A percentile compares a stretch with the other conserved stretches of the same genome.
These are phyloP conservation scores for Trametopsis cervina DNA, from an alignment of 768 basidiomycete genomes.

Conservation along the genomic window DNA sequence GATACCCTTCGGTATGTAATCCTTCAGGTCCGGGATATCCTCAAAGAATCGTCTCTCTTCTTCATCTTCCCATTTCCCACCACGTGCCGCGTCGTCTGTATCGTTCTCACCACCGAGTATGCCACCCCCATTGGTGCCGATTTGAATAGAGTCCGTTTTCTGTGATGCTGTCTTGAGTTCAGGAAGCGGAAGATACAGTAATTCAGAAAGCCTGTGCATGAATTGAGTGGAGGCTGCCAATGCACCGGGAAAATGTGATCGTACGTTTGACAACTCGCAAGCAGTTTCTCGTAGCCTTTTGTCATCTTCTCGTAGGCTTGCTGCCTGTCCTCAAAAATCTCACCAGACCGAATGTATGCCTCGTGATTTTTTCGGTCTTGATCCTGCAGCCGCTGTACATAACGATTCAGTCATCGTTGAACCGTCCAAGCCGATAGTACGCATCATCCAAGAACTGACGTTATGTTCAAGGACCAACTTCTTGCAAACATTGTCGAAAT, in stretches of 20 bases:
- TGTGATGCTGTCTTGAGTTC: slow-evolving; percentile 75
- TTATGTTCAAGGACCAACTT: slow-evolving; percentile 90
- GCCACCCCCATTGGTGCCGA: slow-evolving; percentile 41
- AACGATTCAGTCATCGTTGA: not conserved
- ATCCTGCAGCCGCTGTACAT: slow-evolving; percentile 80
- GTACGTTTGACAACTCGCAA: slow-evolving; percentile 83
- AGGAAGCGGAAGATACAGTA: slow-evolving; percentile 81
- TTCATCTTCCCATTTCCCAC: slow-evolving; percentile 97
- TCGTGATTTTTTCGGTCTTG: slow-evolving; percentile 97
- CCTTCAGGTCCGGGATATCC: slow-evolving; percentile 84
- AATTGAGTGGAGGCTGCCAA: slow-evolving; percentile 9
- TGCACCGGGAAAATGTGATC: slow-evolving; percentile 18
- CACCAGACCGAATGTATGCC: slow-evolving; percentile 97
- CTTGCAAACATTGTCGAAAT: slow-evolving; percentile 88
- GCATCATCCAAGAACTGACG: slow-evolving; percentile 34
- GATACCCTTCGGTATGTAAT: slow-evolving; percentile 85
- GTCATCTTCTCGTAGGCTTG: slow-evolving; percentile 99
- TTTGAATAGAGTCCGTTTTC: slow-evolving; percentile 75
- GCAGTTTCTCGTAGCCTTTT: slow-evolving; percentile 87
- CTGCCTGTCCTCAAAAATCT: slow-evolving; percentile 98
- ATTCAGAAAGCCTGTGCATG: slow-evolving; percentile 69
- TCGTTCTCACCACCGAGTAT: slow-evolving; percentile 25
- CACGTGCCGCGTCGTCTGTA: slow-evolving; percentile 45
- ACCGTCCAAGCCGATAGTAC: not conserved
- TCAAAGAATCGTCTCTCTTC: slow-evolving; percentile 94